Evolutionary conservation across 1,284 basidiomycete genomes (phyloP).

Genomic region (Irpex rosettiformis): DNA sequence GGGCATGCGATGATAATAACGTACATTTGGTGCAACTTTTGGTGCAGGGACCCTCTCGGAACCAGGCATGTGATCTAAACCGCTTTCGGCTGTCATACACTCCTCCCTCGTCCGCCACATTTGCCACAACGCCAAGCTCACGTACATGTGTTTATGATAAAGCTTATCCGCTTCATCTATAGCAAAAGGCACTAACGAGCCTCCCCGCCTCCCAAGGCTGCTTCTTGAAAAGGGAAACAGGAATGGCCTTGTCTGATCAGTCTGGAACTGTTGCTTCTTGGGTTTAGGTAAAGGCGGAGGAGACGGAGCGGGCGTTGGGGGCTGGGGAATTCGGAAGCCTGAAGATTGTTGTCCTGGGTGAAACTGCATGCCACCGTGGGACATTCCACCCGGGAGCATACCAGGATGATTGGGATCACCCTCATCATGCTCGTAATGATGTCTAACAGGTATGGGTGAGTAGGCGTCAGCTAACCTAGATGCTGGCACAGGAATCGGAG

Average conservation of each 20-base stretch:
- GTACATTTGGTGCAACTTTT: constrained; percentile 35
- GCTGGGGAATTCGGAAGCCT: constrained; percentile 57
- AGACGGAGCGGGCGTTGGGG: constrained; percentile 84
- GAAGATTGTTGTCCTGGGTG: constrained; percentile 41
- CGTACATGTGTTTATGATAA: constrained; percentile 88
- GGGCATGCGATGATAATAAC: constrained; percentile 15
- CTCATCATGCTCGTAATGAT: constrained; percentile 87
- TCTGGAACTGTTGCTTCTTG: constrained; percentile 99
- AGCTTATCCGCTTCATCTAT: constrained; percentile 95
- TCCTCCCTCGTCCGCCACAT: constrained; percentile 96
- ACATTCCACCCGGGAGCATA: constrained; percentile 29
- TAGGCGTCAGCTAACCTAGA: constrained; percentile 84
- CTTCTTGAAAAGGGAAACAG: constrained; percentile 88
- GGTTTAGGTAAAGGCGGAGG: constrained; percentile 88
- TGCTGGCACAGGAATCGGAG: constrained; percentile 38
- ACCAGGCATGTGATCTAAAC: constrained; percentile 76
- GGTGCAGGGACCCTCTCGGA: constrained; percentile 41
- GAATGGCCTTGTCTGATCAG: constrained; percentile 93
- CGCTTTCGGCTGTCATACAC: constrained; percentile 91
- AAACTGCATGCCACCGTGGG: constrained; percentile 34
- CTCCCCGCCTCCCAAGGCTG: constrained; percentile 41
- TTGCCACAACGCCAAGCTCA: constrained; percentile 87
- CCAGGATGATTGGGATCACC: constrained; percentile 42
- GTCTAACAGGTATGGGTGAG: constrained; percentile 88
- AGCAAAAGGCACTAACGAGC: constrained; percentile 80